Evolutionary conservation across 1,284 basidiomycete species (phyloP).

Genomic region (Sphagnurus paluster): DNA sequence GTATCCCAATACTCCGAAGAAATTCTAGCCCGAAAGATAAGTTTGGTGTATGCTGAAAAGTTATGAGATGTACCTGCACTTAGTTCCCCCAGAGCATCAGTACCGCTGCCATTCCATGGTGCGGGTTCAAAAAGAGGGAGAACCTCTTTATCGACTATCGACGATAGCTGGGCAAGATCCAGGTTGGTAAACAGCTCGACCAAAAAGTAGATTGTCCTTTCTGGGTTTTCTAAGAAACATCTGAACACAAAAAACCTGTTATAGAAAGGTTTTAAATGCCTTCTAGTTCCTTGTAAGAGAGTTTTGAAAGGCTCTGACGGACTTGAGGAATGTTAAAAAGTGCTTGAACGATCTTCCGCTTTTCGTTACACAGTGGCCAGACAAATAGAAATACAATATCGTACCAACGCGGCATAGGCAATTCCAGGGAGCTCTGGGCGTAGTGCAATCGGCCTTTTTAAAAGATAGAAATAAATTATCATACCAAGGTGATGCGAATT

Average conservation of each 20-base stretch:
- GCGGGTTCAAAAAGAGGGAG: conserved; percentile 31
- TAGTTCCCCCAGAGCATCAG: conserved; percentile 25
- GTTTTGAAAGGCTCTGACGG: conserved; percentile 47
- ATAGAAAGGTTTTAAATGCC: too few relatives aligned
- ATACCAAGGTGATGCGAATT: neutral
- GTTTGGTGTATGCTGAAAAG: neutral
- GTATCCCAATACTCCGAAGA: conserved; percentile 23
- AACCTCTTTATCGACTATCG: conserved; percentile 38
- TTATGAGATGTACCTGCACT: conserved; percentile 30
- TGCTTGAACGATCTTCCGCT: conserved; percentile 52
- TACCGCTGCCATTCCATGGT: conserved; percentile 24
- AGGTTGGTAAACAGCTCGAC: conserved; percentile 66
- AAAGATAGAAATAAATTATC: neutral
- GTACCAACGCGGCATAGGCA: conserved; percentile 56
- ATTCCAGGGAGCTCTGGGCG: conserved; percentile 52
- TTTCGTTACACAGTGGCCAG: neutral
- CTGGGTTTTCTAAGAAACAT: conserved; percentile 25
- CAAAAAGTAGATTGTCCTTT: conserved; percentile 49
- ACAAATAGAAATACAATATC: conserved; percentile 9
- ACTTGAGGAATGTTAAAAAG: conserved; percentile 71
- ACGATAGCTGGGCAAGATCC: conserved; percentile 47
- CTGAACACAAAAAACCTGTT: too few relatives aligned
- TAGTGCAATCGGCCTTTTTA: conserved; percentile 59
- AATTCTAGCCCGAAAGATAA: conserved; percentile 27
- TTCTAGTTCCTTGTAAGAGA: too few relatives aligned